Evolutionary conservation across 108 stramenopile genomes (phyloP).

Genomic region (Epithemia pelagica): DNA sequence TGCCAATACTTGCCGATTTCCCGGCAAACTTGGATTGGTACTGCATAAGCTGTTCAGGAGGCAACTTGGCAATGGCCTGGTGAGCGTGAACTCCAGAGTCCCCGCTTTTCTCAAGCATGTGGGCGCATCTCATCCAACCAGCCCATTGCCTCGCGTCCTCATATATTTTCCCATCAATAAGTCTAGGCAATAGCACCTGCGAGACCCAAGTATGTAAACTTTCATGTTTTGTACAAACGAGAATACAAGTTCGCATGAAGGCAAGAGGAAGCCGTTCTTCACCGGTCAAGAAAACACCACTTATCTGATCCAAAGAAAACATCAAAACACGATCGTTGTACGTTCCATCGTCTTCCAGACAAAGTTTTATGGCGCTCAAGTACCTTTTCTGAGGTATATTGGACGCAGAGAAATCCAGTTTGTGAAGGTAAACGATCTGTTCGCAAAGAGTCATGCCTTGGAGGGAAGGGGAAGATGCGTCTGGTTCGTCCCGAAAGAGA

Average conservation of each 20-base stretch:
- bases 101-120: conserved; percentile 67
- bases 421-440: conserved; percentile 76
- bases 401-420: conserved; percentile 64
- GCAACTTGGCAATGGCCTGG: conserved; percentile 62
- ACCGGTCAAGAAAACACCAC: conserved; percentile 57
- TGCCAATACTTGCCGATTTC: too few species aligned
- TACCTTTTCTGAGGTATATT: conserved; percentile 78
- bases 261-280: conserved; percentile 70
- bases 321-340: conserved; percentile 73
- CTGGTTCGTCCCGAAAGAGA: conserved; percentile 74
- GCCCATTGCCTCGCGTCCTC: conserved; percentile 73
- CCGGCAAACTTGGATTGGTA: conserved; percentile 27
- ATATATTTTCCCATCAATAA: conserved; percentile 81
- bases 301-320: conserved; percentile 75
- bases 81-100: conserved; percentile 59
- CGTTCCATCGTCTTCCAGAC: conserved; percentile 69
- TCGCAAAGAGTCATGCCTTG: conserved; percentile 81
- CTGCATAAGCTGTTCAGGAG: conserved; percentile 56
- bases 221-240: conserved; percentile 82
- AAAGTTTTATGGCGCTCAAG: conserved; percentile 64
- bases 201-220: conserved; percentile 84
- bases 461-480: conserved; percentile 47
- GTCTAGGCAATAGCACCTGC: conserved; percentile 65
- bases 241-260: conserved; percentile 85
- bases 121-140: conserved; percentile 89